These are phyloP conservation scores for Yamadazyma blattariae DNA, from an alignment of 1,139 yeast genomes.

Conservation along the genomic window DNA sequence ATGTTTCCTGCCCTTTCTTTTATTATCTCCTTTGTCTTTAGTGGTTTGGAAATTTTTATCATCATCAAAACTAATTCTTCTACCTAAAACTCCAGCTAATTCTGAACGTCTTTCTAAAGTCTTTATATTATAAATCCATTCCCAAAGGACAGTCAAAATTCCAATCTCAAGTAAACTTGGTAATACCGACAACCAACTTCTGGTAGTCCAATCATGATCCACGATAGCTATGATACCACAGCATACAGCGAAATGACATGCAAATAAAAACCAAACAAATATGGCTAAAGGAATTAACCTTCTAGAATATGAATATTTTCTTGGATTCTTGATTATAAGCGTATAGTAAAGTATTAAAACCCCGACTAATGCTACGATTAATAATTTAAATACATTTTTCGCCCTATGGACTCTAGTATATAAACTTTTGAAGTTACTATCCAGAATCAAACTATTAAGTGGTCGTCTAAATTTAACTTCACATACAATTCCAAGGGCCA, in stretches of 20 bases:
- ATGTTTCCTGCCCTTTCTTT: constrained; percentile 4
- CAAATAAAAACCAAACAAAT: constrained; percentile 34
- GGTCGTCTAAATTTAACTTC: constrained; percentile 9
- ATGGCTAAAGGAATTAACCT: constrained; percentile 41
- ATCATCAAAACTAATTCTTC: constrained; percentile 42
- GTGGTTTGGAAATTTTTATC: constrained; percentile 18
- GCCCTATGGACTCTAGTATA: constrained; percentile 21
- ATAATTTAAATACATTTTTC: constrained; percentile 19
- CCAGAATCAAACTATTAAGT: background rate
- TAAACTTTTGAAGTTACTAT: background rate
- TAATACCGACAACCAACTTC: constrained; percentile 39
- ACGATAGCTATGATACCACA: constrained; percentile 27
- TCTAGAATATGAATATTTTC: constrained; percentile 31
- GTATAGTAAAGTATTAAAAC: constrained; percentile 29
- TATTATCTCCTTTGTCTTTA: background rate
- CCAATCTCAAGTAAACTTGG: constrained; percentile 38
- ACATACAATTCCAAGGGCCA: constrained; percentile 11
- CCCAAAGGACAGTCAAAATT: constrained; percentile 46
- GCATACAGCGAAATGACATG: constrained; percentile 25
- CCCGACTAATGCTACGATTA: constrained; percentile 27
- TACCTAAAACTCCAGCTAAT: constrained; percentile 47
- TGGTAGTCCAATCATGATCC: constrained; percentile 27
- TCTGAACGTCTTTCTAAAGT: constrained; percentile 42
- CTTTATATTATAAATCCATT: constrained; percentile 47
- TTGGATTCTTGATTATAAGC: constrained; percentile 24